Conservation (phyloP, 2,329 filamentous ascomycete species). For the Diaporthe eres region DNA sequence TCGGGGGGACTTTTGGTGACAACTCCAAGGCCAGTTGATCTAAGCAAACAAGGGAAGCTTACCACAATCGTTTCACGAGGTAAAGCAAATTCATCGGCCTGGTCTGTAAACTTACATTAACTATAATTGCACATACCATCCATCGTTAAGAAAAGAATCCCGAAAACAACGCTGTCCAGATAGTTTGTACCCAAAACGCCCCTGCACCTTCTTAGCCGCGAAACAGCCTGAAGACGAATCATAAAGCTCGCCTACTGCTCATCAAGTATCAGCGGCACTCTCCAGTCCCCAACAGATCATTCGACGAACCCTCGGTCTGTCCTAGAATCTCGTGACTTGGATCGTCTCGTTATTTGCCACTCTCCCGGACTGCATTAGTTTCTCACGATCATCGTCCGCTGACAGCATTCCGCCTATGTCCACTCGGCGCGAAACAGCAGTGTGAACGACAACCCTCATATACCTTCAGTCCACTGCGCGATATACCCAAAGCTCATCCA, state of each 20-base stretch:
- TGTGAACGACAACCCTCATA: not conserved
- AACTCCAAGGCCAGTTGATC: not conserved
- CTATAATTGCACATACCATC: not conserved
- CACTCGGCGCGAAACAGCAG: not conserved
- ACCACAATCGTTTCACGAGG: not conserved
- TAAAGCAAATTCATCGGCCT: not conserved
- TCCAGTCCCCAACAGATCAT: too few relatives aligned
- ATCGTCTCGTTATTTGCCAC: not conserved
- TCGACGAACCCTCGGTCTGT: not conserved
- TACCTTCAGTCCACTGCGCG: conserved; percentile 35
- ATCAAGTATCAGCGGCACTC: not conserved
- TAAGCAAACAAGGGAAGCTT: not conserved
- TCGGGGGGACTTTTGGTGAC: too few relatives aligned
- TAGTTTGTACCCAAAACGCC: not conserved
- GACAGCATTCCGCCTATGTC: not conserved
- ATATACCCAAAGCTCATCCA: conserved; percentile 40
- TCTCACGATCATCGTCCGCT: not conserved
- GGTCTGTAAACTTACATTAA: not conserved
- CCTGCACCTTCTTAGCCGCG: not conserved
- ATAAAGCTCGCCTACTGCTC: not conserved
- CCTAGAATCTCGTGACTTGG: not conserved
- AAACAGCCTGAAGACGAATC: not conserved
- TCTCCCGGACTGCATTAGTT: not conserved
- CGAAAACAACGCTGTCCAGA: not conserved
- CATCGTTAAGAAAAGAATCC: not conserved